These are phyloP conservation scores for Monotropa hypopitys DNA, from an alignment of 179 eudicot species.

Conservation along the genomic window DNA sequence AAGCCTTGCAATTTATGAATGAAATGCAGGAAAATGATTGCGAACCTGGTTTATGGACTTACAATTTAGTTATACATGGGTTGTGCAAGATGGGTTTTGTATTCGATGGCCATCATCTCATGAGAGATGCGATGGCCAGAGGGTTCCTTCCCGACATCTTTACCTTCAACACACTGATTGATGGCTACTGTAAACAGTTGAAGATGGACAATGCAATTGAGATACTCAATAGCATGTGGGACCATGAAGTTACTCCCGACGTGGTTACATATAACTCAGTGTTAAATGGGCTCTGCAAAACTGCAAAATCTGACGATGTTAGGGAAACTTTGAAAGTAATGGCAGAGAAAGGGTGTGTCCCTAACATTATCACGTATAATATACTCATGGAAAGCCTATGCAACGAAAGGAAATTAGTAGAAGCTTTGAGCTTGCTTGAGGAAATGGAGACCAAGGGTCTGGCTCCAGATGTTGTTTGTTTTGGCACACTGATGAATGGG, in stretches of 20 bases:
- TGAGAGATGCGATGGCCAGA: conserved; percentile 58
- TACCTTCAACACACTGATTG: conserved; percentile 79
- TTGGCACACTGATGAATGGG: conserved; percentile 74
- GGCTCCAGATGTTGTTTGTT: conserved; percentile 52
- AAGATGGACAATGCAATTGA: conserved; percentile 63
- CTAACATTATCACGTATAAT: conserved; percentile 62
- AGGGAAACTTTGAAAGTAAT: conserved; percentile 60
- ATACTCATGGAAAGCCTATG: conserved; percentile 70
- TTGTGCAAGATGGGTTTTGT: conserved; percentile 83
- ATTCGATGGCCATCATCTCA: conserved; percentile 50
- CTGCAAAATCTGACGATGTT: conserved; percentile 50
- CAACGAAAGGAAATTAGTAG: conserved; percentile 39
- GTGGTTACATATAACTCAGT: conserved; percentile 74
- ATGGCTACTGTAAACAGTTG: conserved; percentile 74
- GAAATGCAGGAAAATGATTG: conserved; percentile 67
- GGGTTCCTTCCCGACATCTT: conserved; percentile 74
- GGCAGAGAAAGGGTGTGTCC: conserved; percentile 66
- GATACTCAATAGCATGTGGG: conserved; percentile 60
- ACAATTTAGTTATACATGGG: conserved; percentile 64
- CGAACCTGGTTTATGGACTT: conserved; percentile 62
- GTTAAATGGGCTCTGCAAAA: conserved; percentile 77
- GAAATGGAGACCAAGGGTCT: conserved; percentile 51
- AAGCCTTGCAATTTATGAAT: conserved; percentile 56
- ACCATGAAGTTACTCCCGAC: conserved; percentile 60
- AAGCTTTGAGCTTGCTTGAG: conserved; percentile 48